Percentiles rank a stretch among this genome's conserved stretches.
phyloP scores from a whole-genome alignment of 2,329 filamentous ascomycete species.

The Keithomyces neogunnii region DNA sequence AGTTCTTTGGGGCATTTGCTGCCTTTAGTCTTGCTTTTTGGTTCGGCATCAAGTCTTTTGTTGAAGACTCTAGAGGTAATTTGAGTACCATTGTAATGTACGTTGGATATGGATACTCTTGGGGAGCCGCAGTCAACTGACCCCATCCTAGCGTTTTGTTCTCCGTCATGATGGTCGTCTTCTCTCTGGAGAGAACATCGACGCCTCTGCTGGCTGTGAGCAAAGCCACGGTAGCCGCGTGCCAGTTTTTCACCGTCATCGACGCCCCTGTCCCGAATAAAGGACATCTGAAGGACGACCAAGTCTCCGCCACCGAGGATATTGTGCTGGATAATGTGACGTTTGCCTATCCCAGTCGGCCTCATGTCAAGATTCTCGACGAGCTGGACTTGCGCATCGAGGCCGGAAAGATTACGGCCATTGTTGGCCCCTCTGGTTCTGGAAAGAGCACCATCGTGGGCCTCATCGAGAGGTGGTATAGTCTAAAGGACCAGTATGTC shows the following conservation, averaged over 20 bases:
- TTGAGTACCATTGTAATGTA: constrained; percentile 49
- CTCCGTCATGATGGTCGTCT: constrained; percentile 49
- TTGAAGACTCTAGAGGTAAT: constrained; percentile 36
- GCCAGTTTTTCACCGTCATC: constrained; percentile 48
- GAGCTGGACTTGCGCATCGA: constrained; percentile 49
- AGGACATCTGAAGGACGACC: constrained; percentile 26
- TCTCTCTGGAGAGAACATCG: constrained; percentile 48
- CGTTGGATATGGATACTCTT: constrained; percentile 14
- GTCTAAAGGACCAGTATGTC: constrained; percentile 44
- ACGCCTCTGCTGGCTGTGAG: constrained; percentile 50
- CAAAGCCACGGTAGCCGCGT: constrained; percentile 49
- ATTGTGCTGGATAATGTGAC: constrained; percentile 50
- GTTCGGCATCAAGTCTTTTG: constrained; percentile 47
- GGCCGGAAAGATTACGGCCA: constrained; percentile 60
- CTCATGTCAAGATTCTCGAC: constrained; percentile 55
- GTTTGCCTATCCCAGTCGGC: constrained; percentile 65
- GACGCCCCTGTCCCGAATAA: constrained; percentile 33
- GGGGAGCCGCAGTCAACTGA: no score
- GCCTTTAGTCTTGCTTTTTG: constrained; percentile 53
- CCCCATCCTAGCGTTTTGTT: constrained; percentile 34
- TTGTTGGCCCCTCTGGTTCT: constrained; percentile 64
- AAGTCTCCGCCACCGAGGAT: constrained; percentile 29
- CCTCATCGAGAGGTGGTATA: constrained; percentile 65
- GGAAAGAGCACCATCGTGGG: constrained; percentile 70
- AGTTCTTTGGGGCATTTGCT: constrained; percentile 45